Conservation (phyloP, 202 grass and related monocot genomes). For the Dendrocalamus latiflorus region DNA sequence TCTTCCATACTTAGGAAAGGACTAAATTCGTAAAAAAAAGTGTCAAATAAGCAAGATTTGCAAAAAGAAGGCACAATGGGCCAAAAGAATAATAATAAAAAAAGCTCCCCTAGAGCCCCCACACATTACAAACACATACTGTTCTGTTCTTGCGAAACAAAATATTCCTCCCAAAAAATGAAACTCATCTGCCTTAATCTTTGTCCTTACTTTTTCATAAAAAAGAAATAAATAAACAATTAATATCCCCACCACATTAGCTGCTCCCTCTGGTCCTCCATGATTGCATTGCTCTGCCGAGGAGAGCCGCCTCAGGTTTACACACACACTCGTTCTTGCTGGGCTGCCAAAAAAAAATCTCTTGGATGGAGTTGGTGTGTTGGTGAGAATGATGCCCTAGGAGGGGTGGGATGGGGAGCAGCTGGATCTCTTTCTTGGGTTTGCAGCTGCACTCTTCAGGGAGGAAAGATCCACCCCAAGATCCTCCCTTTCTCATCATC, state of each 20-base stretch:
- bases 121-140: conserved; percentile 2
- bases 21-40: no score
- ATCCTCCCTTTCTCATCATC: no score
- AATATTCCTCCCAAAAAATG: background rate
- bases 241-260: conserved; percentile 41
- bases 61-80: no score
- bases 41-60: no score
- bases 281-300: conserved; percentile 33
- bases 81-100: no score
- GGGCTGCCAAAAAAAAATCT: background rate
- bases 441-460: no score
- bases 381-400: conserved; percentile 27
- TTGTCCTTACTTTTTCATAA: conserved; percentile 44
- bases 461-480: no score
- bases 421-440: no score
- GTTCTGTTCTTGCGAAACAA: conserved; percentile 25
- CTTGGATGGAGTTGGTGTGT: conserved; percentile 7
- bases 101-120: background rate
- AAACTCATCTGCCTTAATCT: conserved; percentile 32
- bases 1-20: no score
- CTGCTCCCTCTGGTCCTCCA: conserved; percentile 6
- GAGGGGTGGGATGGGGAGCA: conserved; percentile 22
- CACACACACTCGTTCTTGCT: background rate
- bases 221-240: conserved; percentile 22
- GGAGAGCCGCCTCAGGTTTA: background rate